phyloP scores from a whole-genome alignment of 1,139 yeast species.

The Protomyces arabidopsidicola region DNA sequence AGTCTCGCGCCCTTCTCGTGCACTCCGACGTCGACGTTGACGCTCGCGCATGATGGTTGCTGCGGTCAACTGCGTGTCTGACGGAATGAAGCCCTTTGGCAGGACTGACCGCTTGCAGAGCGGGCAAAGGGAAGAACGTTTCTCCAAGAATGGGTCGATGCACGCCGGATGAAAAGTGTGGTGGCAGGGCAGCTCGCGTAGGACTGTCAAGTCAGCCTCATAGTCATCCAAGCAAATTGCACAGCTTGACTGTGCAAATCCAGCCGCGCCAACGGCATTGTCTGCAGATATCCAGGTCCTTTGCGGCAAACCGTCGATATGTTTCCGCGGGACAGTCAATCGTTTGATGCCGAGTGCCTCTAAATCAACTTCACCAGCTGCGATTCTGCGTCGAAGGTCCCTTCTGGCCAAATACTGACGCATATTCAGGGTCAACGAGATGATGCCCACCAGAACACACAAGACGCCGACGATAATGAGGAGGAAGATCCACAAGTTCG shows the following conservation, averaged over 20 bases:
- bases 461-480: conserved; percentile 32
- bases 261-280: background rate
- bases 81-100: conserved; percentile 36
- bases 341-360: conserved; percentile 36
- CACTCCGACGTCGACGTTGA: conserved; percentile 30
- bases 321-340: conserved; percentile 35
- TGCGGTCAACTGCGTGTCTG: conserved; percentile 34
- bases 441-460: conserved; percentile 22
- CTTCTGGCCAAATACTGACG: conserved; percentile 34
- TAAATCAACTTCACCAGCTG: conserved; percentile 36
- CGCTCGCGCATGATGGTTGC: conserved; percentile 37
- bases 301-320: conserved; percentile 35
- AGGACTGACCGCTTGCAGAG: conserved; percentile 36
- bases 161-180: conserved; percentile 37
- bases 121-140: conserved; percentile 37
- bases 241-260: conserved; percentile 35
- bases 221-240: conserved; percentile 38
- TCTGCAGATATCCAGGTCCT: conserved; percentile 27
- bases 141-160: conserved; percentile 35
- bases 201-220: conserved; percentile 32
- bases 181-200: conserved; percentile 36
- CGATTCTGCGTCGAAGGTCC: conserved; percentile 34
- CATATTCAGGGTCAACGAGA: conserved; percentile 30
- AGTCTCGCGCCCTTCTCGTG: background rate
- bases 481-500: conserved; percentile 33